Conservation (phyloP, 2,329 filamentous ascomycete species). For the Epichloe glyceriae region DNA sequence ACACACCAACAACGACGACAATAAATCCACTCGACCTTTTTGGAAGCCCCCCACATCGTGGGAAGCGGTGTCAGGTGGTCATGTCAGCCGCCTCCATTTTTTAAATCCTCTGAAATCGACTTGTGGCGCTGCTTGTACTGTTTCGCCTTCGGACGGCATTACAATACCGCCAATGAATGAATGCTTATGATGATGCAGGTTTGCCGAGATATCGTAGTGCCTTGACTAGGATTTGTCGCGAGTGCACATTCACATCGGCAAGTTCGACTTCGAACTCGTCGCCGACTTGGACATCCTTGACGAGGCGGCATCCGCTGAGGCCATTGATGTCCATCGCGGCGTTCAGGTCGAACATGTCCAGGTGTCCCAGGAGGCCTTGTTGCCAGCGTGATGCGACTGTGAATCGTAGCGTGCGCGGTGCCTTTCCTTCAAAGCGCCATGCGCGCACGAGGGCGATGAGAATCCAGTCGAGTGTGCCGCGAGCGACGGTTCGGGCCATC, state of each 20-base stretch:
- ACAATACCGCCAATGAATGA: background rate
- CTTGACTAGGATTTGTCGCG: slow-evolving; percentile 32
- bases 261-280: slow-evolving; percentile 46
- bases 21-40: no score
- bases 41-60: background rate
- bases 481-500: slow-evolving; percentile 30
- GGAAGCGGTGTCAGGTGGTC: background rate
- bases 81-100: background rate
- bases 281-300: slow-evolving; percentile 32
- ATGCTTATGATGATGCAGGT: background rate
- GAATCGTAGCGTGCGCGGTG: slow-evolving; percentile 37
- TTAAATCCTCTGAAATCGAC: background rate
- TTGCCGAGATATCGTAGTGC: slow-evolving; percentile 21
- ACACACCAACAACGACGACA: no score
- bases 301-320: slow-evolving; percentile 23
- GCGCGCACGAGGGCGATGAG: slow-evolving; percentile 47
- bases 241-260: slow-evolving; percentile 37
- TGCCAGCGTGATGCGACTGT: slow-evolving; percentile 27
- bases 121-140: background rate
- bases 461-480: slow-evolving; percentile 39
- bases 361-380: slow-evolving; percentile 24
- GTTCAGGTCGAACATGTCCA: slow-evolving; percentile 37
- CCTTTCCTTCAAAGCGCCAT: slow-evolving; percentile 39
- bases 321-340: slow-evolving; percentile 28
- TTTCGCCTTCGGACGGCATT: background rate